These are phyloP conservation scores for Shiraia bambusicola DNA, from an alignment of 2,329 filamentous ascomycete species.

Conservation along the genomic window DNA sequence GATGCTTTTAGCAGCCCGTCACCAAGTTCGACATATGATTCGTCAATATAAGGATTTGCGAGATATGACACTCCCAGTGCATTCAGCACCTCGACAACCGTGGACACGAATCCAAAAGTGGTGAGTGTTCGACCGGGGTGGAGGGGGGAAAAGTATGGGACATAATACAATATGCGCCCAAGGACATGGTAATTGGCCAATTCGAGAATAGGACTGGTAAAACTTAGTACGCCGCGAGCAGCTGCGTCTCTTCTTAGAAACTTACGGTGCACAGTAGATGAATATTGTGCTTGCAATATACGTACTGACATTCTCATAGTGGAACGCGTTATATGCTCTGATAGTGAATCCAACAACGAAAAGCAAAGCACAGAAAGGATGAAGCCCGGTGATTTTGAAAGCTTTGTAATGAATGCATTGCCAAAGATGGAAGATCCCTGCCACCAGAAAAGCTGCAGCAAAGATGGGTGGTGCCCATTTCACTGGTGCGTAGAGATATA, in stretches of 20 bases:
- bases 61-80: constrained; percentile 50
- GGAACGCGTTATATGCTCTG: constrained; percentile 53
- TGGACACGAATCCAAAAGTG: constrained; percentile 55
- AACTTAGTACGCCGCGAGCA: too few species aligned
- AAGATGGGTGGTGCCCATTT: constrained; percentile 56
- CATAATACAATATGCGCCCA: constrained; percentile 59
- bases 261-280: constrained; percentile 37
- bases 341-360: constrained; percentile 59
- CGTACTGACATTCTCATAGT: constrained; percentile 48
- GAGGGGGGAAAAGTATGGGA: constrained; percentile 59
- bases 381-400: constrained; percentile 56
- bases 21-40: constrained; percentile 42
- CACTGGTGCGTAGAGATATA: constrained; percentile 51
- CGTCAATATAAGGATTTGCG: constrained; percentile 40
- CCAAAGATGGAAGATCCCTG: constrained; percentile 50
- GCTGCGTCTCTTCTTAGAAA: neutral
- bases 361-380: constrained; percentile 54
- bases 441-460: constrained; percentile 47
- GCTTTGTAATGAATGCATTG: constrained; percentile 58
- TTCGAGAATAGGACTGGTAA: constrained; percentile 17
- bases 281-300: constrained; percentile 42
- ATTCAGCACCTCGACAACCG: constrained; percentile 52
- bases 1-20: constrained; percentile 50
- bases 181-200: constrained; percentile 61
- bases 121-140: constrained; percentile 60